Base-by-base conservation (phyloP, 2,329 filamentous ascomycete species). In the Penicillium nordicum region DNA sequence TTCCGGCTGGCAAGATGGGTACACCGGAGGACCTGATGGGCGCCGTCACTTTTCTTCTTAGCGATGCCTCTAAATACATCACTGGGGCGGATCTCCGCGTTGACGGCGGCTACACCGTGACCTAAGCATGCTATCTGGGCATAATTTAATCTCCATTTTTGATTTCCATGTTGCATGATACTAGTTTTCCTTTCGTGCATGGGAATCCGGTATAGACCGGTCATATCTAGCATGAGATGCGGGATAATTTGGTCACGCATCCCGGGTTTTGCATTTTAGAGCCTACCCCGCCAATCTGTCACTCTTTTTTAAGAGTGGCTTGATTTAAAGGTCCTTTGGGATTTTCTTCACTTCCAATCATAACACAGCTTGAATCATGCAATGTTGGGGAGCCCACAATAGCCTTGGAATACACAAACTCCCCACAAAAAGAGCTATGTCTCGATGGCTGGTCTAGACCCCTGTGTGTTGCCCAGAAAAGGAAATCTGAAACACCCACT, bases 1-100 rank as follows among this genome's bases (percentile, higher is more conserved):
- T 97, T 59, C 94, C 94, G 0, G 87, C 90, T 70, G 93, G 92
- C 56, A 93, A 93, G 78, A 96, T 97, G 90, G 93, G 93, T 27
- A 83, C 86, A 50, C 93, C 93, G 1, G 87, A 92, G 72, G 93
- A 97, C 68, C 82, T 97, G 55, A 96, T 96, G 89, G 93, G 93
- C 2, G 90, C 92, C 5, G 92, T 96, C 29, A 88, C 90, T 16
- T 96, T 93, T 79, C 78, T 96, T 56, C 83, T 91, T 40, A 92
- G 88, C 57, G 90, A 94, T 67, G 90, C 91, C 3, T 85, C 85
- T 50, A 80, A 79, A 48, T 93, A 92, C 73, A 85, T 92, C 57
- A 87, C 84, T 10, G 83, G 90, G 4, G 88, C 89, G 1, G 89
- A 94, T 64, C 79, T 94, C 64, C 82, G 90, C 29, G 90, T 95